phyloP scores from a whole-genome alignment of 2,329 filamentous ascomycete species.

The Aspergillus sp. region DNA sequence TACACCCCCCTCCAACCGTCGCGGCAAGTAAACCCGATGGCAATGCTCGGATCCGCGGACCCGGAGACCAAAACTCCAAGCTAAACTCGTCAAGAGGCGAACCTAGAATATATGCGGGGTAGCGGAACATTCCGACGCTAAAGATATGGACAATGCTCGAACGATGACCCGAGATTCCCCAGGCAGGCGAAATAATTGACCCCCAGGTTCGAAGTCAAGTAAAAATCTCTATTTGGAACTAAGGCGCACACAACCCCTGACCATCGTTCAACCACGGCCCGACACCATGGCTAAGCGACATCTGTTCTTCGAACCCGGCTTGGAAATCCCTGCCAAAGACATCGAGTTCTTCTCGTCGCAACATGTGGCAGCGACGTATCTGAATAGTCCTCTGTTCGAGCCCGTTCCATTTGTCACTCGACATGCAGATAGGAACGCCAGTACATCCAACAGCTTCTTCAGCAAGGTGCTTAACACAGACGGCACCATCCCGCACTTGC shows the following conservation, averaged over 20 bases:
- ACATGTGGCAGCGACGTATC: slow-evolving; percentile 2
- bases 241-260: not conserved
- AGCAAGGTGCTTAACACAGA: slow-evolving; percentile 14
- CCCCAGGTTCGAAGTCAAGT: not conserved
- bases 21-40: not conserved
- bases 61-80: not conserved
- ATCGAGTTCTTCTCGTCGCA: slow-evolving; percentile 6
- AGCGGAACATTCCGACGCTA: not conserved
- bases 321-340: slow-evolving; percentile 4
- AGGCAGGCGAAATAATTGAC: not conserved
- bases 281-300: slow-evolving; percentile 1
- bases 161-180: not conserved
- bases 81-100: not conserved
- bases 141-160: not conserved
- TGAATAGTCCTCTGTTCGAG: slow-evolving; percentile 4
- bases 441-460: slow-evolving; percentile 17
- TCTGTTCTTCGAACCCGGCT: slow-evolving; percentile 5
- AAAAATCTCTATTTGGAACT: not conserved
- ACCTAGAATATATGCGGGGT: not conserved
- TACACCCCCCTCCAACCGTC: not conserved
- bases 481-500: slow-evolving; percentile 16
- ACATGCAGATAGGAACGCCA: slow-evolving; percentile 4
- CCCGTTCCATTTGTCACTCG: slow-evolving; percentile 12
- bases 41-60: not conserved
- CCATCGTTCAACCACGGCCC: not conserved